Percentiles rank a stretch among this genome's conserved stretches.
phyloP scores from a whole-genome alignment of 208 protist genomes.

The Leishmania braziliensis region DNA sequence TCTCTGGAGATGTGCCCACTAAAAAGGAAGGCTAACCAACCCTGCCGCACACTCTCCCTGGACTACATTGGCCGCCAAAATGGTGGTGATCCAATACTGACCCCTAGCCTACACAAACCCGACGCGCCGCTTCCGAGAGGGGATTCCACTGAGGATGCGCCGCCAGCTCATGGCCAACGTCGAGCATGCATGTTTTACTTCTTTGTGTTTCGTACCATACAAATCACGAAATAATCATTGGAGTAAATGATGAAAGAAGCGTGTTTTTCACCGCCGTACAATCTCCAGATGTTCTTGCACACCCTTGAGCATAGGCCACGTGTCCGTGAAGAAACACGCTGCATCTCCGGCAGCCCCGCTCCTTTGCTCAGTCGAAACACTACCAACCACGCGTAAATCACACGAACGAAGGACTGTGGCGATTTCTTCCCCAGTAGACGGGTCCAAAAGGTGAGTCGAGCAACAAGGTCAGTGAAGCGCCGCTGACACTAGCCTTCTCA shows the following conservation, averaged over 20 bases:
- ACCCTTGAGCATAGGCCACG: neutral
- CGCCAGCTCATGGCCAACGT: neutral
- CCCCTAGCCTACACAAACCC: neutral
- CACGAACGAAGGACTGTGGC: neutral
- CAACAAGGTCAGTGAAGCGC: neutral
- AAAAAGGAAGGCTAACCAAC: neutral
- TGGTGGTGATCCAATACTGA: neutral
- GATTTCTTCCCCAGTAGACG: neutral
- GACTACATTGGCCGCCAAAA: neutral
- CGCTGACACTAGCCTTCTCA: slow-evolving; percentile 77
- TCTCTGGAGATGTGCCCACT: neutral
- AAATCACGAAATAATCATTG: neutral
- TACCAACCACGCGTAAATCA: neutral
- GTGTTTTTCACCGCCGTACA: neutral
- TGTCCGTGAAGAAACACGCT: neutral
- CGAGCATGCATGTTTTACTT: neutral
- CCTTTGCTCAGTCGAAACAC: neutral
- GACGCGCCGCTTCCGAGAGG: neutral
- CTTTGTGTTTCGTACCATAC: neutral
- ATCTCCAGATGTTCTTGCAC: neutral
- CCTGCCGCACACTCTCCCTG: neutral
- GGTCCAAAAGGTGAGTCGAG: neutral
- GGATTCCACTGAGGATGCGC: neutral
- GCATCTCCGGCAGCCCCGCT: neutral
- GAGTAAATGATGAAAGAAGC: neutral